These are phyloP conservation scores for Nannochloropsis limnetica DNA, from an alignment of 352 stramenopile species.

Conservation along the genomic window DNA sequence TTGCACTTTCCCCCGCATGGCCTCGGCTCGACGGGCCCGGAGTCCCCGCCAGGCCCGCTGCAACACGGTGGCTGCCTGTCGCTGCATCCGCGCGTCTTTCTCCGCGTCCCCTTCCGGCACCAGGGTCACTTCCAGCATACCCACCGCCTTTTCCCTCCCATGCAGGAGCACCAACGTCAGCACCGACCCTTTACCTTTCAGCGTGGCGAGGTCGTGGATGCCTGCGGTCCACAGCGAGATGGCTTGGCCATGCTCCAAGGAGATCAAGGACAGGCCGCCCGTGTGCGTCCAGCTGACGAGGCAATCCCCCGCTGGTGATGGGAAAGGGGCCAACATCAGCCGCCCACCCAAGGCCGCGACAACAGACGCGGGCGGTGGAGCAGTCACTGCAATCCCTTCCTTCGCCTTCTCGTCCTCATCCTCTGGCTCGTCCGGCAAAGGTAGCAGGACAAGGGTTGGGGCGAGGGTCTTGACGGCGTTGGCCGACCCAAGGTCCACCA, in stretches of 20 bases:
- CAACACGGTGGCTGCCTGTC: not conserved
- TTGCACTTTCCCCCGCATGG: slow-evolving; percentile 11
- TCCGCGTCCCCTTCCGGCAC: not conserved
- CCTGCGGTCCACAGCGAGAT: not conserved
- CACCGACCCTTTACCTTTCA: not conserved
- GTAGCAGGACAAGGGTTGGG: not conserved
- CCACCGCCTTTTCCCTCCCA: not conserved
- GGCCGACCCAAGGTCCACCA: slow-evolving; percentile 11
- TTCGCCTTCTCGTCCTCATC: not conserved
- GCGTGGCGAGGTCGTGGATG: not conserved
- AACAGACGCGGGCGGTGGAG: not conserved
- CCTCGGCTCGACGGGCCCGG: not conserved
- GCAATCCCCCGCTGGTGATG: not conserved
- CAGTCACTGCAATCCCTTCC: not conserved
- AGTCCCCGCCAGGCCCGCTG: not conserved
- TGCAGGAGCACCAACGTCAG: slow-evolving; percentile 22
- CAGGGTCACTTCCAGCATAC: not conserved
- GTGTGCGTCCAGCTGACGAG: slow-evolving; percentile 19
- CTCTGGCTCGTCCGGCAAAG: not conserved
- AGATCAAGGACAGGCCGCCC: slow-evolving; percentile 5
- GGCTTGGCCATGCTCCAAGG: not conserved
- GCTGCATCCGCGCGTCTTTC: not conserved
- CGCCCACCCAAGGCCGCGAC: not conserved
- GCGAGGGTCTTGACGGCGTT: not conserved
- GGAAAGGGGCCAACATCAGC: slow-evolving; percentile 5